phyloP scores from a whole-genome alignment of 306 rosid species.

The Cucumis hystrix region DNA sequence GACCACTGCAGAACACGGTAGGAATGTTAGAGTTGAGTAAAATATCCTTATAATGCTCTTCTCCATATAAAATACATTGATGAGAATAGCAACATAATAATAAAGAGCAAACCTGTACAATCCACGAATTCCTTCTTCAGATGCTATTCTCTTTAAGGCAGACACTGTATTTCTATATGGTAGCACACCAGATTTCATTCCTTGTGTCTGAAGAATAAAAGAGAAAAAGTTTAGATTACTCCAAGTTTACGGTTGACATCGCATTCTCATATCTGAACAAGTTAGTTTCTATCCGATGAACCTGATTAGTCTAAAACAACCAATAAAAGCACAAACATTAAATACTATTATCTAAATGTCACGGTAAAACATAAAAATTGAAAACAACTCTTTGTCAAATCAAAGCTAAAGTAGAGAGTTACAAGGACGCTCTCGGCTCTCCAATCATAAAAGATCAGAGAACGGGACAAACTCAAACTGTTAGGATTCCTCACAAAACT shows the following conservation, averaged over 20 bases:
- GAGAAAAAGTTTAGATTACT: slow-evolving; percentile 1
- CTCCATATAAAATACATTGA: not conserved
- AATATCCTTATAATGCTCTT: not conserved
- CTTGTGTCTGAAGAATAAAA: slow-evolving; percentile 54
- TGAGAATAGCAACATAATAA: not conserved
- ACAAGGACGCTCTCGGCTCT: not conserved
- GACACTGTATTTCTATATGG: slow-evolving; percentile 61
- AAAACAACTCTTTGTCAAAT: not conserved
- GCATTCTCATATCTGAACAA: not conserved
- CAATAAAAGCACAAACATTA: not conserved
- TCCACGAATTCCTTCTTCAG: slow-evolving; percentile 85
- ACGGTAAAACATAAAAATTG: not conserved
- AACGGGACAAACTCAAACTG: not conserved
- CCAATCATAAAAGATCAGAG: not conserved
- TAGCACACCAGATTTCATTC: slow-evolving; percentile 60
- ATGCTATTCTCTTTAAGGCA: slow-evolving; percentile 80
- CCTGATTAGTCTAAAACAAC: not conserved
- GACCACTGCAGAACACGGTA: slow-evolving; percentile 44
- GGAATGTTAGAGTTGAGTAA: slow-evolving; percentile 1
- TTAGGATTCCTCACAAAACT: not conserved
- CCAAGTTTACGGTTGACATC: not conserved
- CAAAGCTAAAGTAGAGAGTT: not conserved
- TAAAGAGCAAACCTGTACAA: slow-evolving; percentile 55
- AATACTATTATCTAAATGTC: not conserved
- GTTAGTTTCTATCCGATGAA: not conserved